Percentiles rank a stretch among this genome's conserved stretches.
These are phyloP conservation scores for Starmera pachycereana DNA, from an alignment of 805 yeast genomes.

Conservation along the genomic window DNA sequence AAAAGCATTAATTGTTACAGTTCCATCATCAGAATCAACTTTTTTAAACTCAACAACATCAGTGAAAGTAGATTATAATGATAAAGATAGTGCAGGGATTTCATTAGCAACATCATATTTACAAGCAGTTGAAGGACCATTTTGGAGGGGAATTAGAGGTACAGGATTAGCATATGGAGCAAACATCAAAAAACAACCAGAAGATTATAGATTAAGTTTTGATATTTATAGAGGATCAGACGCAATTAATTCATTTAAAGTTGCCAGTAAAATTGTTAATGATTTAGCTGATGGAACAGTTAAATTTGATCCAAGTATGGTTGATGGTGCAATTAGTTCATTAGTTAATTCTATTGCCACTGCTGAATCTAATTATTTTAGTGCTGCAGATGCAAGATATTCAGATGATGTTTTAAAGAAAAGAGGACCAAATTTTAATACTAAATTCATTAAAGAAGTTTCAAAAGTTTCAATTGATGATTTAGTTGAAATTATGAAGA, in stretches of 20 bases:
- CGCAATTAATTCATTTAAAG: slow-evolving; percentile 47
- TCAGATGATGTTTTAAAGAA: slow-evolving; percentile 54
- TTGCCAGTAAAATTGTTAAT: slow-evolving; percentile 54
- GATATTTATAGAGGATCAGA: slow-evolving; percentile 79
- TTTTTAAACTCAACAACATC: slow-evolving; percentile 50
- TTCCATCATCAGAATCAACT: slow-evolving; percentile 81
- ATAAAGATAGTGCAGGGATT: slow-evolving; percentile 58
- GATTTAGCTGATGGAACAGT: slow-evolving; percentile 45
- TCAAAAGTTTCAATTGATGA: slow-evolving; percentile 44
- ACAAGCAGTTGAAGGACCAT: slow-evolving; percentile 89
- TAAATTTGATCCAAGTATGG: slow-evolving; percentile 44
- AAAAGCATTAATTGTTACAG: slow-evolving; percentile 52
- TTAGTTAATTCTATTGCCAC: slow-evolving; percentile 66
- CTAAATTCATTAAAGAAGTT: slow-evolving; percentile 41
- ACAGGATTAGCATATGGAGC: slow-evolving; percentile 93
- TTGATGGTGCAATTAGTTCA: slow-evolving; percentile 69
- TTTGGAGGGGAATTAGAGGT: slow-evolving; percentile 94
- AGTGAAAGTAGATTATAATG: slow-evolving; percentile 44
- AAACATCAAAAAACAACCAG: slow-evolving; percentile 43
- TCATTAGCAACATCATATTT: slow-evolving; percentile 67
- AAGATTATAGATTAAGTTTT: slow-evolving; percentile 57
- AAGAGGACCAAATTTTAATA: slow-evolving; percentile 60
- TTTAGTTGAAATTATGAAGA: slow-evolving; percentile 36
- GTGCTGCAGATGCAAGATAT: slow-evolving; percentile 59
- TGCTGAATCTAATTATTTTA: slow-evolving; percentile 49